Evolutionary conservation across 2,329 filamentous ascomycete species (phyloP).

Genomic region (Davidsoniella virescens): DNA sequence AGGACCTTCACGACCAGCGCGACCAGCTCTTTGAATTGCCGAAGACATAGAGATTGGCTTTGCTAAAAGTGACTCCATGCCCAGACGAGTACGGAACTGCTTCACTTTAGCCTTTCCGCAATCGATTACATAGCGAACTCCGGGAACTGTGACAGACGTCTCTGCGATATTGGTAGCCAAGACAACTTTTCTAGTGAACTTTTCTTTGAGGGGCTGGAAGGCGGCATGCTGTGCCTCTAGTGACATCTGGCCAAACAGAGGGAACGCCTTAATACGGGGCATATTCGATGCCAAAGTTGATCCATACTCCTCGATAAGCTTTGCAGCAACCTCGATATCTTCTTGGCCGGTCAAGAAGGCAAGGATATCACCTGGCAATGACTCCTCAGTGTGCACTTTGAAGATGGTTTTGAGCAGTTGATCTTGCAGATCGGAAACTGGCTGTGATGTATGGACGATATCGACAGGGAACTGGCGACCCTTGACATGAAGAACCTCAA

Average conservation of each 20-base stretch:
- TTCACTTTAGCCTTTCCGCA: constrained; percentile 90
- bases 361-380: constrained; percentile 83
- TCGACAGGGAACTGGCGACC: constrained; percentile 80
- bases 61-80: constrained; percentile 76
- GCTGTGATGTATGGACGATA: constrained; percentile 54
- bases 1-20: constrained; percentile 80
- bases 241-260: constrained; percentile 79
- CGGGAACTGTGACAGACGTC: constrained; percentile 88
- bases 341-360: constrained; percentile 90
- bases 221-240: constrained; percentile 74
- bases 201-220: constrained; percentile 56
- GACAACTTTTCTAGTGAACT: constrained; percentile 73
- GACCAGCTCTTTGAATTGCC: constrained; percentile 77
- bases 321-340: constrained; percentile 69
- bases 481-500: constrained; percentile 42
- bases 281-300: constrained; percentile 55
- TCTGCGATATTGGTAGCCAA: constrained; percentile 97
- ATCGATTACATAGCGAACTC: constrained; percentile 82
- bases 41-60: constrained; percentile 89
- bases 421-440: constrained; percentile 69
- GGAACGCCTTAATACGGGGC: constrained; percentile 56
- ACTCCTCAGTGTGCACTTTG: constrained; percentile 72
- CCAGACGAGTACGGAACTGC: constrained; percentile 68
- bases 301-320: constrained; percentile 66
- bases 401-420: constrained; percentile 68